Evolutionary conservation across 2,329 filamentous ascomycete genomes (phyloP), one percentile per base, ranked within the genome.

Genomic region (Salinomyces thailandicus): DNA sequence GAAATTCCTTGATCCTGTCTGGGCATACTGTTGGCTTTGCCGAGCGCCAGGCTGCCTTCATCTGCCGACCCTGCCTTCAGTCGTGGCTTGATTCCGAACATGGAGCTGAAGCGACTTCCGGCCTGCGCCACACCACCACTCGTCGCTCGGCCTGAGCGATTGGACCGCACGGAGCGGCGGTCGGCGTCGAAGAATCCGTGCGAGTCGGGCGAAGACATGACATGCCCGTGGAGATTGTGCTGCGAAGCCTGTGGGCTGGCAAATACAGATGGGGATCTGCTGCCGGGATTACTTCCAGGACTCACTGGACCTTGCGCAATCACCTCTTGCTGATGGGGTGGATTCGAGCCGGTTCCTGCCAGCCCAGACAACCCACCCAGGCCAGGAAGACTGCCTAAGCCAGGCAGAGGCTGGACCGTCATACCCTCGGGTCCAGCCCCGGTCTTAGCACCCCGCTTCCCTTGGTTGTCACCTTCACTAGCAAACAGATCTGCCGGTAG

Each of bases 21-120:
- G 5, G 84, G 84, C 46, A 91, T 76, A 0, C 84, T 89, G 52
- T 85, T 81, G 0, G 74, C 72, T 18, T 73, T 62, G 52, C 52
- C 50, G 28, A 57, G 37, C 5, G 83, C 84, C 14, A 72, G 77
- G 1, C 84, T 84, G 0, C 31, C 17, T 30, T 39, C 37, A 5
- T 28, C 33, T 18, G 20, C 16, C 6, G 73, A 70, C n/a, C 22
- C 22, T 0, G 69, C 68, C 58, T 85, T 85, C 4, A 72, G 65
- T 17, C 72, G 71, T 37, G 73, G 69, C 29, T 75, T 75, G 33
- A 78, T 74, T 37, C 54, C 55, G 31, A 78, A 68, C 48, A 59
- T 59, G 36, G 50, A 51, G 48, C 72, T 72, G 41, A 78, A 73
- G n/a, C 72, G 62, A 24, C 64, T 61, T 2, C 67, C 66, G 13